phyloP scores from a whole-genome alignment of 179 eudicot species.

The Carnegiea gigantea region DNA sequence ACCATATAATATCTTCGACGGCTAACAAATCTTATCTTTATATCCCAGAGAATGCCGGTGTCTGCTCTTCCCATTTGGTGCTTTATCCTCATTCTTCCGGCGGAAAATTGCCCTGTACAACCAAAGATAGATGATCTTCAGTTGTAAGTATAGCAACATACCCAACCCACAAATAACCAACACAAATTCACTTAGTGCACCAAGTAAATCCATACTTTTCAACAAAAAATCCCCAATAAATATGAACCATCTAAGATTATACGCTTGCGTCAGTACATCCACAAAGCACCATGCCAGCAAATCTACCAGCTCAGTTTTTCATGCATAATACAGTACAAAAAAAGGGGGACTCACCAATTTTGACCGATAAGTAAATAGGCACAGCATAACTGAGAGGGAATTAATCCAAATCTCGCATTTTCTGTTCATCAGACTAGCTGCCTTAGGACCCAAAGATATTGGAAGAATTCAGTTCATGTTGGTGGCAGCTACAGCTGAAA shows the following conservation, averaged over 20 bases:
- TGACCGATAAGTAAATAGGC: not conserved
- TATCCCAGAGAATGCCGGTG: slow-evolving; percentile 24
- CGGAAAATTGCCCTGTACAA: slow-evolving; percentile 16
- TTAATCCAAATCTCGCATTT: slow-evolving; percentile 11
- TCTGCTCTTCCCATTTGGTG: slow-evolving; percentile 21
- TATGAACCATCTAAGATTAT: not conserved
- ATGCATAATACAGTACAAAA: no score
- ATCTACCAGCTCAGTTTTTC: no score
- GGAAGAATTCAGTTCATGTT: no score
- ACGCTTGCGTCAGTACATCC: not conserved
- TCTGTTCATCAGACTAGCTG: slow-evolving; percentile 10
- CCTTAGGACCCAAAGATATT: no score
- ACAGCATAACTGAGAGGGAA: slow-evolving; percentile 20
- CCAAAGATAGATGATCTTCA: slow-evolving; percentile 15
- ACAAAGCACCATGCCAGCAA: no score
- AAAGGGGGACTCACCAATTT: no score
- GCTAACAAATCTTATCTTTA: slow-evolving; percentile 36
- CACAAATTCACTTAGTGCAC: not conserved
- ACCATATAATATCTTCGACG: slow-evolving; percentile 13
- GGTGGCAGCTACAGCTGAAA: not conserved
- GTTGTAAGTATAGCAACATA: not conserved
- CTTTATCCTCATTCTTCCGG: slow-evolving; percentile 33
- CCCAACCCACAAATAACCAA: not conserved
- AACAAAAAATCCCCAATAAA: not conserved
- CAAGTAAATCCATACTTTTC: not conserved